Evolutionary conservation across 768 basidiomycete species (phyloP), one percentile per base, ranked within the genome.

Genomic region (Calocera cornea): DNA sequence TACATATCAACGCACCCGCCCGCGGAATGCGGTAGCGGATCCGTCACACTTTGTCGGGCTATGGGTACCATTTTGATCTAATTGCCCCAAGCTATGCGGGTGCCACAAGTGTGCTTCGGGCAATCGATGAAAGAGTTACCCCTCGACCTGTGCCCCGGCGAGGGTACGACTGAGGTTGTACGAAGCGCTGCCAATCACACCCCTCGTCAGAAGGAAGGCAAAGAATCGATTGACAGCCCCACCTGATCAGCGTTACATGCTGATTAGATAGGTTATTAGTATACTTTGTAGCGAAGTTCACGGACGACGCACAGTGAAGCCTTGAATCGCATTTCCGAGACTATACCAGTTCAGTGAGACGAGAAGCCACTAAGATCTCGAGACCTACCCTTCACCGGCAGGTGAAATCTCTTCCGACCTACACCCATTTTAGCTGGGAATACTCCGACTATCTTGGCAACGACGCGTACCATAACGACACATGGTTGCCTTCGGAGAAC

Each of bases 301-400:
- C 27, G 31, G 3, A 60, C 27, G 27, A 60, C 54, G 27, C 31
- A 60, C 54, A 5, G 90, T 93, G 76, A 93, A 93, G 36, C 90
- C 91, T 76, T 93, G 91, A 22, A 92, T 90, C 1, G 90, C 88
- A 70, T 93, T 93, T 3, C 90, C 90, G 41, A 93, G 81, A 16
- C 90, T 90, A 47, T 7, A 19, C 44, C 3, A 17, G 5, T 19
- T 47, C 19, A 47, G 44, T 24, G 24, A 3, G 3, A 7, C 24
- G 19, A 7, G 44, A 19, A 47, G 44, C 5, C 7, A 19, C 8
- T 47, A 19, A 19, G 3, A 7, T 7, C 5, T 19, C 44, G 19
- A 41, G 19, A 24, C 44, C 66, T 70, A 89, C 87, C 84, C 88
- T 78, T 93, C 91, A 11, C 92, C 92, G 34, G 90, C 85, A 67